Percentiles rank a stretch among this genome's conserved stretches.
Conservation (phyloP, 2,329 filamentous ascomycete species). For the Coniochaeta hoffmannii region DNA sequence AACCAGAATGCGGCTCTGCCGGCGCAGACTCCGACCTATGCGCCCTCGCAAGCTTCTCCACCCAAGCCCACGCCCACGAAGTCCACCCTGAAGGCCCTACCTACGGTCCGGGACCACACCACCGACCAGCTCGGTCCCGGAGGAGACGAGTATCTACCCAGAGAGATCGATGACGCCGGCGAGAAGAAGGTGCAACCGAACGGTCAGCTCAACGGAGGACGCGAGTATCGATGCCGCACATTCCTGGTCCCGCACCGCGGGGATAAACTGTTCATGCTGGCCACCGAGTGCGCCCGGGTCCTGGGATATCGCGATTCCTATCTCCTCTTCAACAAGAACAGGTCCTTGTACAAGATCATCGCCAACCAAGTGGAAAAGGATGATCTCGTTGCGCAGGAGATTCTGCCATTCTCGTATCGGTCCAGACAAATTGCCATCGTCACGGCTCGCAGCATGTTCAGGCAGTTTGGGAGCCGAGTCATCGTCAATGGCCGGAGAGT, state of each 20-base stretch:
- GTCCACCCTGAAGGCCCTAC: conserved; percentile 82
- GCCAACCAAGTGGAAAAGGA: conserved; percentile 95
- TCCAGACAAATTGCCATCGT: conserved; percentile 99
- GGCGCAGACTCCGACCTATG: conserved; percentile 32
- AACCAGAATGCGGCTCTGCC: conserved; percentile 40
- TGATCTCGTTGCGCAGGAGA: conserved; percentile 88
- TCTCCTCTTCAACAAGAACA: conserved; percentile 95
- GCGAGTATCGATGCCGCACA: conserved; percentile 87
- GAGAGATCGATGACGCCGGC: conserved; percentile 86
- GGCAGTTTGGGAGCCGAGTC: conserved; percentile 92
- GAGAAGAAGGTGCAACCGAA: conserved; percentile 88
- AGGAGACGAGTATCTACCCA: conserved; percentile 89
- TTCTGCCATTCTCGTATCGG: conserved; percentile 92
- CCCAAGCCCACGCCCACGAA: conserved; percentile 72
- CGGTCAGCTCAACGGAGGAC: conserved; percentile 72
- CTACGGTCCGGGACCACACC: conserved; percentile 93
- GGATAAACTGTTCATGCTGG: conserved; percentile 96
- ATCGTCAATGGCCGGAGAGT: conserved; percentile 86
- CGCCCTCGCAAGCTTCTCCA: conserved; percentile 41
- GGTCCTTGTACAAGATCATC: conserved; percentile 95
- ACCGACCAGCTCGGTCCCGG: conserved; percentile 87
- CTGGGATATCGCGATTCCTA: conserved; percentile 97
- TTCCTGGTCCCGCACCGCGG: conserved; percentile 88
- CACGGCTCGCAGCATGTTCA: conserved; percentile 95
- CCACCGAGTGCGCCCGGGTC: conserved; percentile 91